Percentiles rank a stretch among this genome's conserved stretches.
Evolutionary conservation across 345 rosid genomes (phyloP).

Genomic region (Clarkia xantiana): DNA sequence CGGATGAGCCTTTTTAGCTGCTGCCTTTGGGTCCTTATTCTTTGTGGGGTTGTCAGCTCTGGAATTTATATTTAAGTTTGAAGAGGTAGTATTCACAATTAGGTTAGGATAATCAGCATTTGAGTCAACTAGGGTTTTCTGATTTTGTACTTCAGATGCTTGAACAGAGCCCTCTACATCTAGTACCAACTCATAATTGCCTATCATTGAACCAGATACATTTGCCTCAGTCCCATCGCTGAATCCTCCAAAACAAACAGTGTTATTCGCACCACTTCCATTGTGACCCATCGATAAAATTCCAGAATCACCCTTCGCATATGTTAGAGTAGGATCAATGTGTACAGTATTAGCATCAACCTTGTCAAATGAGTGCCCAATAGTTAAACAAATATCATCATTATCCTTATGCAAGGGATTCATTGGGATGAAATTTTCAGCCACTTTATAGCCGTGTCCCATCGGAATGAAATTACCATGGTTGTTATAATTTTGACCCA

Average conservation of each 20-base stretch:
- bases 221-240: conserved; percentile 19
- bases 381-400: conserved; percentile 12
- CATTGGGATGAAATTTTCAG: conserved; percentile 10
- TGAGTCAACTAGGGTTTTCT: conserved; percentile 11
- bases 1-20: conserved; percentile 18
- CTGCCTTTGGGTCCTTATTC: conserved; percentile 14
- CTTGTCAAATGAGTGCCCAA: conserved; percentile 16
- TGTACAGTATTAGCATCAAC: conserved; percentile 10
- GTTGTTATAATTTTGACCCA: background rate
- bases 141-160: conserved; percentile 12
- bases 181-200: conserved; percentile 18
- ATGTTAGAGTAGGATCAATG: no score
- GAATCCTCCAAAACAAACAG: conserved; percentile 21
- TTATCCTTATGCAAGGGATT: conserved; percentile 13
- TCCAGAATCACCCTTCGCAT: no score
- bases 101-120: conserved; percentile 10
- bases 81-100: conserved; percentile 8
- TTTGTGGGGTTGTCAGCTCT: conserved; percentile 6
- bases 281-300: conserved; percentile 11
- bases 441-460: conserved; percentile 8
- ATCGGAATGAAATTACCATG: background rate
- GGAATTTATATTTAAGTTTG: conserved; percentile 5
- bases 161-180: conserved; percentile 19
- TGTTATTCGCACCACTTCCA: conserved; percentile 14
- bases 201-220: conserved; percentile 18